Conservation (phyloP, 1,284 basidiomycete species). For the Apiotrichum brassicae region DNA sequence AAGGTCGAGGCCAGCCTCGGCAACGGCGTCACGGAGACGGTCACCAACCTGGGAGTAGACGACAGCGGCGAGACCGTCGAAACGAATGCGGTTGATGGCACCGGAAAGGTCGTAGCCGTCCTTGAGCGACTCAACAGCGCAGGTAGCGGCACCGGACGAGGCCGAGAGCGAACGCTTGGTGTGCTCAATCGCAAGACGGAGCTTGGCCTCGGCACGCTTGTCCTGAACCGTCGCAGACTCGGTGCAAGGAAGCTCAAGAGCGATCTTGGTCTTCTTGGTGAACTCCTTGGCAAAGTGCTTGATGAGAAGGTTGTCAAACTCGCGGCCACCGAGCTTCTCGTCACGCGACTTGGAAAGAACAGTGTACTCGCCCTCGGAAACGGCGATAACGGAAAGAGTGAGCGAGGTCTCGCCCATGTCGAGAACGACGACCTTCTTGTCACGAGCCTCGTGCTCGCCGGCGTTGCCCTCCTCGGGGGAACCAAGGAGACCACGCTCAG, state of each 20-base stretch:
- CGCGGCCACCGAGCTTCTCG: constrained; percentile 51
- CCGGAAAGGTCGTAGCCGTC: constrained; percentile 90
- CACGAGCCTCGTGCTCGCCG: constrained; percentile 47
- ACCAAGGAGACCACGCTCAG: constrained; percentile 43
- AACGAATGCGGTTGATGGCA: constrained; percentile 87
- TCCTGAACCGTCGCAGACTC: constrained; percentile 54
- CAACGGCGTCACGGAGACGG: constrained; percentile 60
- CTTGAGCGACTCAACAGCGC: constrained; percentile 85
- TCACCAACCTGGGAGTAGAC: constrained; percentile 67
- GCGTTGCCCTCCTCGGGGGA: constrained; percentile 47
- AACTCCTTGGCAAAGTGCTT: constrained; percentile 94
- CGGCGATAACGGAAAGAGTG: constrained; percentile 51
- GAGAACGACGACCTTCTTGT: constrained; percentile 54
- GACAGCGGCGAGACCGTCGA: constrained; percentile 74
- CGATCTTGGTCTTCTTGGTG: constrained; percentile 87
- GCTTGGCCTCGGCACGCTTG: constrained; percentile 85
- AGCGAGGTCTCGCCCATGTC: constrained; percentile 57
- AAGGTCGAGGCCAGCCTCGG: constrained; percentile 62
- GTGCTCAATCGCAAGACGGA: constrained; percentile 86
- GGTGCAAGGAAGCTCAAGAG: constrained; percentile 59
- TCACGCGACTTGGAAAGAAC: constrained; percentile 51
- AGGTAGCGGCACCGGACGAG: constrained; percentile 77
- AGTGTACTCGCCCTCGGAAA: constrained; percentile 53
- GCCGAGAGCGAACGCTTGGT: constrained; percentile 92
- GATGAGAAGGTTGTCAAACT: constrained; percentile 58